Evolutionary conservation across 2,329 filamentous ascomycete species (phyloP).

Genomic region (Neonectria neomacrospora): DNA sequence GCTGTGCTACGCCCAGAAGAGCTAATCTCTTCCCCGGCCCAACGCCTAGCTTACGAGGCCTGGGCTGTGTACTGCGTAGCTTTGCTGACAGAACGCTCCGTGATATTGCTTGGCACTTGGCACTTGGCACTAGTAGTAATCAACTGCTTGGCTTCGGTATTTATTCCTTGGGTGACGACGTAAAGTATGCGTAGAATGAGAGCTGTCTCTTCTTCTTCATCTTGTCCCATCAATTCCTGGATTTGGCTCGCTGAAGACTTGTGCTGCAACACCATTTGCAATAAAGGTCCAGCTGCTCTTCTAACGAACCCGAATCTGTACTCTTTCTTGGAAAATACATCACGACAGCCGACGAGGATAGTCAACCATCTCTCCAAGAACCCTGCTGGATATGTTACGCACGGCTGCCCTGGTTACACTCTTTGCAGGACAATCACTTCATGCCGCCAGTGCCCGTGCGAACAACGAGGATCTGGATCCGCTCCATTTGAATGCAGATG

Average conservation of each 20-base stretch:
- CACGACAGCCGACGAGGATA: background rate
- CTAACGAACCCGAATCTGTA: background rate
- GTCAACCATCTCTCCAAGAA: too few species aligned
- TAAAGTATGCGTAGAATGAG: background rate
- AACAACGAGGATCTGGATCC: background rate
- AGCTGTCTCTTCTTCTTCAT: background rate
- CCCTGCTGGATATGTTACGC: background rate
- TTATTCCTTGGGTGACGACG: background rate
- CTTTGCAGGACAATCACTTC: background rate
- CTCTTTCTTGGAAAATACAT: background rate
- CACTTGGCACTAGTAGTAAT: background rate
- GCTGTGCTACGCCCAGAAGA: too few species aligned
- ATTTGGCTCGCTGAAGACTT: background rate
- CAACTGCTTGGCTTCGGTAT: background rate
- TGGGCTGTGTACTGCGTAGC: too few species aligned
- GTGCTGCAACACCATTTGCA: too few species aligned
- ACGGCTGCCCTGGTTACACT: background rate
- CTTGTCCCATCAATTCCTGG: background rate
- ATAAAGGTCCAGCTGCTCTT: background rate
- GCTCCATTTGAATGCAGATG: constrained; percentile 3
- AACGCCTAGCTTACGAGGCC: too few species aligned
- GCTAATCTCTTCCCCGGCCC: too few species aligned
- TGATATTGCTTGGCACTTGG: background rate
- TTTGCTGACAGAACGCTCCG: too few species aligned
- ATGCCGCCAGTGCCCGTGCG: background rate